Percentiles rank a stretch among this genome's conserved stretches.
Conservation (phyloP, 495 filamentous ascomycete species). For the Penicillium alfredii region DNA sequence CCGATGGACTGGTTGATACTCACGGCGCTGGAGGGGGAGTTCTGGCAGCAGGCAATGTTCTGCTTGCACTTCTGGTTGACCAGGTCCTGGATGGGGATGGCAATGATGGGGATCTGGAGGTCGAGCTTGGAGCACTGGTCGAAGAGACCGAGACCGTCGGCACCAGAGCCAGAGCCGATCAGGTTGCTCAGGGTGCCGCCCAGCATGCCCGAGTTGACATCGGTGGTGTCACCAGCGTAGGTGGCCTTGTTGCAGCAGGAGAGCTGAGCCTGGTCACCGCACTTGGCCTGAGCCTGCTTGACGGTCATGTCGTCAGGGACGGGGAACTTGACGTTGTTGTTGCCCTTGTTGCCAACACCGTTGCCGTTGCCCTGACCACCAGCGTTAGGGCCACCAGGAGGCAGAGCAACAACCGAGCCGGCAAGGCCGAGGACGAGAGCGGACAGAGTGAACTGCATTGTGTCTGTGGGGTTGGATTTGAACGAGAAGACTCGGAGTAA, state of each 20-base stretch:
- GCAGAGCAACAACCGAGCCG: slow-evolving; percentile 25
- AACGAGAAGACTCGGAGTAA: slow-evolving; percentile 29
- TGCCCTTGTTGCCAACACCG: slow-evolving; percentile 25
- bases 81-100: slow-evolving; percentile 31
- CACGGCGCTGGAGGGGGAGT: slow-evolving; percentile 33
- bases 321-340: slow-evolving; percentile 28
- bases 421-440: slow-evolving; percentile 27
- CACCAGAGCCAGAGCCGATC: slow-evolving; percentile 26
- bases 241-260: slow-evolving; percentile 45
- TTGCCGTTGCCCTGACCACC: slow-evolving; percentile 10
- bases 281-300: slow-evolving; percentile 45
- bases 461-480: slow-evolving; percentile 34
- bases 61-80: slow-evolving; percentile 45
- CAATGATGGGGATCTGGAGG: slow-evolving; percentile 18
- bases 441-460: slow-evolving; percentile 33
- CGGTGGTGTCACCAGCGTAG: slow-evolving; percentile 39
- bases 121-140: slow-evolving; percentile 34
- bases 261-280: slow-evolving; percentile 42
- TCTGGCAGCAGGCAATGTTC: slow-evolving; percentile 48
- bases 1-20: slow-evolving; percentile 7
- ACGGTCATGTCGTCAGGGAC: slow-evolving; percentile 38
- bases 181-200: slow-evolving; percentile 27
- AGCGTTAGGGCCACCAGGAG: slow-evolving; percentile 8
- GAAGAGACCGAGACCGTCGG: slow-evolving; percentile 32
- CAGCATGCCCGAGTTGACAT: slow-evolving; percentile 24